Conservation (phyloP, 371 early-diverging fungal genomes). For the Zopfochytrium polystomum region DNA sequence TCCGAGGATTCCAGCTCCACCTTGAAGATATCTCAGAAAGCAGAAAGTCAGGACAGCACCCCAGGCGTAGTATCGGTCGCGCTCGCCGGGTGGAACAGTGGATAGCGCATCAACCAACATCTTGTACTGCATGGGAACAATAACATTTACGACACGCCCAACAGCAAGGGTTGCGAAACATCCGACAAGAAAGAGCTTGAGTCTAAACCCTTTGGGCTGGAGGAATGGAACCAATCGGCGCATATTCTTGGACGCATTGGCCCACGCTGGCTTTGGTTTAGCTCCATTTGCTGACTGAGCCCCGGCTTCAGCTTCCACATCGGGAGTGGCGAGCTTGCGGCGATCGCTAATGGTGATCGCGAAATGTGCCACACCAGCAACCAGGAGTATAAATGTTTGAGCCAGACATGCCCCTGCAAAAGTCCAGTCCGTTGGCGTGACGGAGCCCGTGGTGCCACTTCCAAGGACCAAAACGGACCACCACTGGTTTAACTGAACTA, state of each 20-base stretch:
- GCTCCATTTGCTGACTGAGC: too few relatives aligned
- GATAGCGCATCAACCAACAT: slow-evolving; percentile 59
- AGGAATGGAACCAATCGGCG: slow-evolving; percentile 72
- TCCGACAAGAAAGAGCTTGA: slow-evolving; percentile 67
- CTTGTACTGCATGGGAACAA: slow-evolving; percentile 78
- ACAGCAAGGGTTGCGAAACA: slow-evolving; percentile 65
- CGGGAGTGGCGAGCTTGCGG: too few relatives aligned
- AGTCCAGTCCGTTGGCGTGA: too few relatives aligned
- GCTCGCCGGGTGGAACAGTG: slow-evolving; percentile 25
- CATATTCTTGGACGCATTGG: slow-evolving; percentile 18
- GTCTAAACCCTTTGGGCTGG: slow-evolving; percentile 68
- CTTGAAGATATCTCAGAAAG: slow-evolving; percentile 64
- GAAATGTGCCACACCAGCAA: too few relatives aligned
- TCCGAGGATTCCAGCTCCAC: slow-evolving; percentile 70
- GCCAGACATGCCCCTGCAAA: too few relatives aligned
- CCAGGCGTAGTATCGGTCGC: slow-evolving; percentile 62
- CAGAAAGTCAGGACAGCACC: slow-evolving; percentile 67
- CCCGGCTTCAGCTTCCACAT: too few relatives aligned
- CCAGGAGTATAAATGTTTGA: too few relatives aligned
- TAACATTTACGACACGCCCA: slow-evolving; percentile 77
- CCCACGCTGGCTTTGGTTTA: too few relatives aligned
- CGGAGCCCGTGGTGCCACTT: too few relatives aligned
- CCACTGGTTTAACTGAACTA: too few relatives aligned
- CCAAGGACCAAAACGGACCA: too few relatives aligned
- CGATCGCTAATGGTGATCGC: too few relatives aligned